Conservation (phyloP, 2,329 filamentous ascomycete species). For the Curvularia lunata region DNA sequence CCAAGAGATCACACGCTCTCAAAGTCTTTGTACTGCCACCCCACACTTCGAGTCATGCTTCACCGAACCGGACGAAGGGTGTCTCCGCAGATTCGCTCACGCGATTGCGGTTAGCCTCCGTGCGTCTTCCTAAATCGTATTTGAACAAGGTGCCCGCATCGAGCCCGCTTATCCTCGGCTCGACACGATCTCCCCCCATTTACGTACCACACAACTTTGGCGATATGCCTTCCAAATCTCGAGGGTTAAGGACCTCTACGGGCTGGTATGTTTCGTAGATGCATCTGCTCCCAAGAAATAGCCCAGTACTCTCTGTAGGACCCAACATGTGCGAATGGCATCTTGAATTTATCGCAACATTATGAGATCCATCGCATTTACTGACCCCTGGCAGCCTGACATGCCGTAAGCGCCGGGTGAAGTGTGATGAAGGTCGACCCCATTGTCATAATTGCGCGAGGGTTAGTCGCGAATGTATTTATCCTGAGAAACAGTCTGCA, state of each 20-base stretch:
- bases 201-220: conserved; percentile 6
- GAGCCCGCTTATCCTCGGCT: conserved; percentile 12
- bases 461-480: conserved; percentile 51
- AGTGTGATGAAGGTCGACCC: conserved; percentile 58
- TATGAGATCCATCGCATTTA: not conserved
- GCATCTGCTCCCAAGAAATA: not conserved
- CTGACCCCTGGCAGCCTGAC: conserved; percentile 44
- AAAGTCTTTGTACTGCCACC: conserved; percentile 1
- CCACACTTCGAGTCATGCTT: conserved; percentile 7
- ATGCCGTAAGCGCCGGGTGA: conserved; percentile 58
- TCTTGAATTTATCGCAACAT: not conserved
- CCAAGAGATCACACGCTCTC: not conserved
- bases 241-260: conserved; percentile 53
- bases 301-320: not conserved
- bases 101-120: conserved; percentile 15
- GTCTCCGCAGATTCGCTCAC: conserved; percentile 6
- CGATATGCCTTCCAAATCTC: conserved; percentile 50
- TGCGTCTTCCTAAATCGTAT: conserved; percentile 5
- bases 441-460: conserved; percentile 54
- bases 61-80: not conserved
- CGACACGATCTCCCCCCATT: conserved; percentile 12
- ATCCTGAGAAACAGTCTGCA: conserved; percentile 28
- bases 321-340: not conserved
- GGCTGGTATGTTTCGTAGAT: conserved; percentile 47
- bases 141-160: conserved; percentile 15